phyloP scores from a whole-genome alignment of 2,329 filamentous ascomycete species.

The Alternaria longipes region DNA sequence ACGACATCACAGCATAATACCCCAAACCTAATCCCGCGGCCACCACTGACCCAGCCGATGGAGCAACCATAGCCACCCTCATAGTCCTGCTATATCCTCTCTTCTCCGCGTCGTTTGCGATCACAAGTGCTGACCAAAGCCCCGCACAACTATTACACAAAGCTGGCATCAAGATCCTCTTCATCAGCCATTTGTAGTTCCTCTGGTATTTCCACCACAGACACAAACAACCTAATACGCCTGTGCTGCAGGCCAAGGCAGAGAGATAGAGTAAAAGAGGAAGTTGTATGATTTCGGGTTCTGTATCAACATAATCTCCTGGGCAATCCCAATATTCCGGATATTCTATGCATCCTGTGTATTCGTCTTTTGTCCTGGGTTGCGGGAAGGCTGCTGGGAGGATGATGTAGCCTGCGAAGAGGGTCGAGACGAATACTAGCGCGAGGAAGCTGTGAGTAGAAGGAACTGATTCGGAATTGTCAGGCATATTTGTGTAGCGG shows the following conservation, averaged over 20 bases:
- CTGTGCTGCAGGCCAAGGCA: constrained; percentile 55
- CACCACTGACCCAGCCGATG: constrained; percentile 20
- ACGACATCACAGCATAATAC: constrained; percentile 51
- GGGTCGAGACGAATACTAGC: constrained; percentile 58
- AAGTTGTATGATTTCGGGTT: constrained; percentile 47
- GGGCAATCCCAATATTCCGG: constrained; percentile 20
- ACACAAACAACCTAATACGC: constrained; percentile 53
- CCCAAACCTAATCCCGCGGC: constrained; percentile 20
- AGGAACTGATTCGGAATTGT: constrained; percentile 53
- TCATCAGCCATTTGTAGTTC: constrained; percentile 66
- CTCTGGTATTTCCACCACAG: constrained; percentile 57
- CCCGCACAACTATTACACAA: constrained; percentile 61
- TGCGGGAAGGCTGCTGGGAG: constrained; percentile 62
- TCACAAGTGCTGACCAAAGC: constrained; percentile 60
- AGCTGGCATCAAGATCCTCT: constrained; percentile 59
- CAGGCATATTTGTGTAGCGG: constrained; percentile 2
- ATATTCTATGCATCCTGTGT: constrained; percentile 15
- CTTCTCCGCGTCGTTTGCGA: constrained; percentile 60
- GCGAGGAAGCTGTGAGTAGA: constrained; percentile 60
- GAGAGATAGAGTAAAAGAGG: constrained; percentile 58
- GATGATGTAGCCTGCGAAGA: constrained; percentile 64
- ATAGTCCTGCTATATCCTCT: constrained; percentile 55
- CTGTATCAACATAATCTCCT: constrained; percentile 17
- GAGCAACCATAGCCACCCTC: constrained; percentile 51
- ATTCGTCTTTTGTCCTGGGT: constrained; percentile 38